phyloP scores from a whole-genome alignment of 1,284 basidiomycete genomes.

The Puccinia novopanici region DNA sequence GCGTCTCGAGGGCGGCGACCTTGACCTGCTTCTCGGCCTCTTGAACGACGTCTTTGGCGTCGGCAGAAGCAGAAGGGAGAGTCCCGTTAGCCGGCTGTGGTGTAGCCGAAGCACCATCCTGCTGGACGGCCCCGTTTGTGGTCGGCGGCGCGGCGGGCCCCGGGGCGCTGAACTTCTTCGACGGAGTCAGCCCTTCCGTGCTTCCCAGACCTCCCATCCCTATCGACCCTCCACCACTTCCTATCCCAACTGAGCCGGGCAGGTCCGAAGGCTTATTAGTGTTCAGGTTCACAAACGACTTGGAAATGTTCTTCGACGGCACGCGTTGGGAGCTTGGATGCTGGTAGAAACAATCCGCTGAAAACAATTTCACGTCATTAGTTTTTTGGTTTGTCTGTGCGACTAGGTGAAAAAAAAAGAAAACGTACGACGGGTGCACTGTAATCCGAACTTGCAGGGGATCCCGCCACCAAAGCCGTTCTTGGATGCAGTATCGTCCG shows the following conservation, averaged over 20 bases:
- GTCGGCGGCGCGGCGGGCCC: background rate
- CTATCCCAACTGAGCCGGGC: background rate
- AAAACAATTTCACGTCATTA: background rate
- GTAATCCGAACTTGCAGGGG: slow-evolving; percentile 11
- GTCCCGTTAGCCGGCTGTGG: background rate
- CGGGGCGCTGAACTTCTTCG: slow-evolving; percentile 7
- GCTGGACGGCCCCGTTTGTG: background rate
- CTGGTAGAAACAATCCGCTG: slow-evolving; percentile 43
- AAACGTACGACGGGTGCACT: slow-evolving; percentile 22
- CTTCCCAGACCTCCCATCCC: background rate
- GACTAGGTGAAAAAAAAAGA: background rate
- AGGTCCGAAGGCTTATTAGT: background rate
- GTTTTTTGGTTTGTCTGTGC: too few species aligned
- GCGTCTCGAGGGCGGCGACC: background rate
- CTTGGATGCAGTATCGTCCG: background rate
- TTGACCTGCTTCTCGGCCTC: too few species aligned
- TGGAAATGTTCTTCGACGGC: slow-evolving; percentile 47
- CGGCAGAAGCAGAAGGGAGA: background rate
- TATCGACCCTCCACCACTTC: background rate
- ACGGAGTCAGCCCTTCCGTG: background rate
- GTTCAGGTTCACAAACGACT: slow-evolving; percentile 25
- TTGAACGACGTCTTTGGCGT: too few species aligned
- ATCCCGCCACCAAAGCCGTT: background rate
- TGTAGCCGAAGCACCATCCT: background rate
- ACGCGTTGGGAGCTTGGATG: slow-evolving; percentile 24